phyloP scores from a whole-genome alignment of 1,139 yeast species.

The Candida buenavistaensis region DNA sequence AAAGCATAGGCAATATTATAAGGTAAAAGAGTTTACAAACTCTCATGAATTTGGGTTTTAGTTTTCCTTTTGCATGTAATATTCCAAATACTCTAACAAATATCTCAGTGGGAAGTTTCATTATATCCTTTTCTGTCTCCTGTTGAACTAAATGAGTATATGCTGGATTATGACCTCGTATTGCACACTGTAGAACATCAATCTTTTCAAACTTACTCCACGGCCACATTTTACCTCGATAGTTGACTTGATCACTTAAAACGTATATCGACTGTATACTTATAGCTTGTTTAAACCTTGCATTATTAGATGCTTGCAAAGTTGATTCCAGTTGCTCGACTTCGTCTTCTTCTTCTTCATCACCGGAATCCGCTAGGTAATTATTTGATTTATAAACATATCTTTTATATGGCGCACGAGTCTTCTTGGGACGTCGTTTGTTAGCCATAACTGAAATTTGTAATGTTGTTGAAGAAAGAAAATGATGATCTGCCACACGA shows the following conservation, averaged over 20 bases:
- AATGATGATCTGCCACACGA: too few species aligned
- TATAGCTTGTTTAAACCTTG: conserved; percentile 31
- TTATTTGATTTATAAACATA: conserved; percentile 66
- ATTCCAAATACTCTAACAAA: conserved; percentile 51
- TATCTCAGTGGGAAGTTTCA: conserved; percentile 61
- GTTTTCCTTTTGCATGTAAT: conserved; percentile 30
- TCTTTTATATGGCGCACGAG: conserved; percentile 72
- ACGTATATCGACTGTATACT: conserved; percentile 38
- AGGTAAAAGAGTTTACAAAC: conserved; percentile 64
- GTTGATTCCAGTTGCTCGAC: conserved; percentile 11
- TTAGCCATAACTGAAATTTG: conserved; percentile 58
- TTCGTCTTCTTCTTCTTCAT: conserved; percentile 24
- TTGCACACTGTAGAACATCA: conserved; percentile 41
- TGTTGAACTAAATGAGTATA: conserved; percentile 16
- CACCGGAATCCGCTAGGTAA: conserved; percentile 32
- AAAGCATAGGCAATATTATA: conserved; percentile 61
- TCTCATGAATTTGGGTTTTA: conserved; percentile 54
- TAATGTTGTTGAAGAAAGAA: too few species aligned
- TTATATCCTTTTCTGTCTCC: conserved; percentile 16
- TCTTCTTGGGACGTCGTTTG: conserved; percentile 81
- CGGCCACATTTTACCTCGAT: conserved; percentile 40
- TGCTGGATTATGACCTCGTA: conserved; percentile 20
- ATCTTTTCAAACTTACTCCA: conserved; percentile 46
- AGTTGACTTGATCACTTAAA: conserved; percentile 24
- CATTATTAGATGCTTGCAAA: conserved; percentile 23